Conservation (phyloP, 148 eudicot genomes). For the Rhododendron molle region DNA sequence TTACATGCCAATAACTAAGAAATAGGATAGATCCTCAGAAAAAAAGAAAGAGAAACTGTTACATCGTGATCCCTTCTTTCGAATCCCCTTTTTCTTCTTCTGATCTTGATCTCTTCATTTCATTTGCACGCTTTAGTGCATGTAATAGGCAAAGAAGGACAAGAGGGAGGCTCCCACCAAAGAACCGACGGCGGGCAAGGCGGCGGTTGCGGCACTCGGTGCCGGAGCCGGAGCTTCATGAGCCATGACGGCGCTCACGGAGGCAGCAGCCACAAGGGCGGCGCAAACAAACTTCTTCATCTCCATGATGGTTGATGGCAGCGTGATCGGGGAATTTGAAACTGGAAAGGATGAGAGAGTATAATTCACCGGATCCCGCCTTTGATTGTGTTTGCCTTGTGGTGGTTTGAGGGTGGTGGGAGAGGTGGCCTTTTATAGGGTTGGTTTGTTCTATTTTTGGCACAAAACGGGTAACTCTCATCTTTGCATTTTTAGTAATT, state of each 20-base stretch:
- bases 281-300: not conserved
- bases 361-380: not conserved
- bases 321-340: not conserved
- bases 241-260: not conserved
- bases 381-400: not conserved
- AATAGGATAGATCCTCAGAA: not conserved
- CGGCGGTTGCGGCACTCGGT: not conserved
- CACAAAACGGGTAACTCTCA: not conserved
- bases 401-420: conserved; percentile 1
- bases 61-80: not conserved
- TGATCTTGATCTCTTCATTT: not conserved
- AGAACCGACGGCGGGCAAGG: not conserved
- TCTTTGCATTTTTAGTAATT: not conserved
- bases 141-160: conserved; percentile 1
- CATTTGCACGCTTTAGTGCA: not conserved
- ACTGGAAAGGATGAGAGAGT: not conserved
- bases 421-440: not conserved
- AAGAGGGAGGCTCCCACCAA: not conserved
- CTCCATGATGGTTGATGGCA: not conserved
- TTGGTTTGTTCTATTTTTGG: not conserved
- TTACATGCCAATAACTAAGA: not conserved
- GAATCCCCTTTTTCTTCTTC: not conserved
- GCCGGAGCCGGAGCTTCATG: not conserved
- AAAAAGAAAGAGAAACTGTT: not conserved
- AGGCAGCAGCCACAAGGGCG: not conserved